Evolutionary conservation across 2,329 filamentous ascomycete genomes (phyloP).

Genomic region (Penicillium verrucosum): DNA sequence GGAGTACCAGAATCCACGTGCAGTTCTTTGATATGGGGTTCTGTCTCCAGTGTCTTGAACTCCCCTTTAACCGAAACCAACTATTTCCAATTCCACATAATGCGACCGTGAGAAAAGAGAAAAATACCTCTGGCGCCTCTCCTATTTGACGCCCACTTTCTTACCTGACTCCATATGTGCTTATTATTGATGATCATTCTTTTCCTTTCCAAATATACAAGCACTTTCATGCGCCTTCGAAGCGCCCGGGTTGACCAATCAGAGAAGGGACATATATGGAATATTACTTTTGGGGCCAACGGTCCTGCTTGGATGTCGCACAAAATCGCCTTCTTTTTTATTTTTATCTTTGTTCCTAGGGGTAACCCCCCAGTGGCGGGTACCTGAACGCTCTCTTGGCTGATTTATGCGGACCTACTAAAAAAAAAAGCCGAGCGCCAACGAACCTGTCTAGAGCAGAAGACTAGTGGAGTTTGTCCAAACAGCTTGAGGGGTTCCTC

Average conservation of each 20-base stretch:
- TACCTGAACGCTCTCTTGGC: background rate
- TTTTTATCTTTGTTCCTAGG: background rate
- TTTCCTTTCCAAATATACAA: background rate
- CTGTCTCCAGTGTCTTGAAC: background rate
- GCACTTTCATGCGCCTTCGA: background rate
- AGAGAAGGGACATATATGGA: background rate
- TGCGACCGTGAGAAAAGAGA: background rate
- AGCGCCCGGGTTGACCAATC: background rate
- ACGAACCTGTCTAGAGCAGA: background rate
- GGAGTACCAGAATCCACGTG: background rate
- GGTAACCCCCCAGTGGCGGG: background rate
- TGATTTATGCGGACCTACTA: background rate
- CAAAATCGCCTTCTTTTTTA: background rate
- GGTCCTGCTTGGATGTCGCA: background rate
- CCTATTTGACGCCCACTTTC: background rate
- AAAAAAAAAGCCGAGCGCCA: background rate
- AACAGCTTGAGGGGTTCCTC: background rate
- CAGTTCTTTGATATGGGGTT: background rate
- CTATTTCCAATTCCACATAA: background rate
- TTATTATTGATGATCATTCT: background rate
- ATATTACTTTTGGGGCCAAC: background rate
- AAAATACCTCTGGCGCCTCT: too few relatives aligned
- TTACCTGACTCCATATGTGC: background rate
- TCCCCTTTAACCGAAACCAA: background rate
- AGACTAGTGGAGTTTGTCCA: background rate